These are phyloP conservation scores for Candida wancherniae DNA, from an alignment of 805 yeast species.

Conservation along the genomic window DNA sequence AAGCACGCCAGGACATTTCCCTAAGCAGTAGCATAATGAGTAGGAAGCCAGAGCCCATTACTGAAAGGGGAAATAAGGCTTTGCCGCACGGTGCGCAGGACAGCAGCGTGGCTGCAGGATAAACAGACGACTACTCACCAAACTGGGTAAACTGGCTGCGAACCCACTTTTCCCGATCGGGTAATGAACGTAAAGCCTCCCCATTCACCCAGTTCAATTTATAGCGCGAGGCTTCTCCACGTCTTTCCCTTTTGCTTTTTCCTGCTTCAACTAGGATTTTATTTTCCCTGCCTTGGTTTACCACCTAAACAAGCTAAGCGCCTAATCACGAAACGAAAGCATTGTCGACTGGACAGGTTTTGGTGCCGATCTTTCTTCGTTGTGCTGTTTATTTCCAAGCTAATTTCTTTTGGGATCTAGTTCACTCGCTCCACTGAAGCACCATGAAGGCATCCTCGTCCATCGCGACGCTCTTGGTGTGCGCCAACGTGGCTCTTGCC, in stretches of 20 bases:
- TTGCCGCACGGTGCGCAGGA: no score
- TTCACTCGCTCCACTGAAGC: no score
- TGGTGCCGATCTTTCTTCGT: no score
- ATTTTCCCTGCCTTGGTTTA: not conserved
- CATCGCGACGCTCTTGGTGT: slow-evolving; percentile 4
- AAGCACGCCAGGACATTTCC: no score
- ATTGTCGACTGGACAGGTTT: no score
- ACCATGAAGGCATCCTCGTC: slow-evolving; percentile 7
- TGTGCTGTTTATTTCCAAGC: no score
- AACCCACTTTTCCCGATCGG: slow-evolving; percentile 14
- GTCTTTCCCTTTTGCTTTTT: not conserved
- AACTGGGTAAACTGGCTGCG: slow-evolving; percentile 16
- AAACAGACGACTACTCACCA: slow-evolving; percentile 3
- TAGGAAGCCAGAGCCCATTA: slow-evolving; percentile 1
- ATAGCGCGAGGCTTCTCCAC: slow-evolving; percentile 4
- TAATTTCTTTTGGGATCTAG: no score
- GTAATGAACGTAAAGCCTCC: slow-evolving; percentile 5
- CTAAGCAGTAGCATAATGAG: no score
- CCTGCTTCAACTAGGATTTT: not conserved
- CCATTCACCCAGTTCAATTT: slow-evolving; percentile 3
- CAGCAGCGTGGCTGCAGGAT: not conserved
- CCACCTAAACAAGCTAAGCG: no score
- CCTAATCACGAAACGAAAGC: no score
- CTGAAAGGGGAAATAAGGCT: slow-evolving; percentile 1
- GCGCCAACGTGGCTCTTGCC: slow-evolving; percentile 4